phyloP scores from a whole-genome alignment of 257 asterid genomes.

The Przewalskia tangutica region DNA sequence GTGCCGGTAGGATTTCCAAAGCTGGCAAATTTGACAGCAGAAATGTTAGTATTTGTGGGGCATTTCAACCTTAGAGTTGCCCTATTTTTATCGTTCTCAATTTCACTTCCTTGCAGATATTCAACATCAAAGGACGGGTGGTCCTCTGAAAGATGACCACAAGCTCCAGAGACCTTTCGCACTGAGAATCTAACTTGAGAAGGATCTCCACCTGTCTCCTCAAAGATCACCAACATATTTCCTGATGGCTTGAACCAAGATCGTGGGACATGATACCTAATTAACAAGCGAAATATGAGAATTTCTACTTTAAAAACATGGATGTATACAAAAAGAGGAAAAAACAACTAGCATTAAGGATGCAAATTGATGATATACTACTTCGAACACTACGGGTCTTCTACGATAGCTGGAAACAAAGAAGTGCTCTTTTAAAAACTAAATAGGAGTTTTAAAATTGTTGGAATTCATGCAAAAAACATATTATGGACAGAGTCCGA shows the following conservation, averaged over 20 bases:
- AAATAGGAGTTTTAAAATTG: background rate
- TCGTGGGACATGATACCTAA: slow-evolving; percentile 84
- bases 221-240: slow-evolving; percentile 67
- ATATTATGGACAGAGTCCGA: background rate
- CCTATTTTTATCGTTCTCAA: slow-evolving; percentile 12
- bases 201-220: slow-evolving; percentile 87
- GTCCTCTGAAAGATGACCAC: slow-evolving; percentile 50
- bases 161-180: slow-evolving; percentile 43
- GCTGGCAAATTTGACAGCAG: slow-evolving; percentile 57
- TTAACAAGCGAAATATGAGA: slow-evolving; percentile 3
- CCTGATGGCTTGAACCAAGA: slow-evolving; percentile 93
- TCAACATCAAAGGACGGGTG: slow-evolving; percentile 41
- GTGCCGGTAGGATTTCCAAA: slow-evolving; percentile 60
- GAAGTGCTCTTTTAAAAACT: background rate
- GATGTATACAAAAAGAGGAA: background rate
- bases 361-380: background rate
- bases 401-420: background rate
- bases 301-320: background rate
- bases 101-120: slow-evolving; percentile 19
- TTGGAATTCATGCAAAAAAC: background rate
- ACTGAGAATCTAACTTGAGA: slow-evolving; percentile 46
- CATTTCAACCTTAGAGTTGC: slow-evolving; percentile 39
- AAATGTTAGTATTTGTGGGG: slow-evolving; percentile 33
- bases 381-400: background rate
- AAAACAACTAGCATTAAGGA: background rate